Evolutionary conservation across 2,329 filamentous ascomycete species (phyloP), one percentile per base, ranked within the genome.

Genomic region (Phyllosticta paracitricarpa): DNA sequence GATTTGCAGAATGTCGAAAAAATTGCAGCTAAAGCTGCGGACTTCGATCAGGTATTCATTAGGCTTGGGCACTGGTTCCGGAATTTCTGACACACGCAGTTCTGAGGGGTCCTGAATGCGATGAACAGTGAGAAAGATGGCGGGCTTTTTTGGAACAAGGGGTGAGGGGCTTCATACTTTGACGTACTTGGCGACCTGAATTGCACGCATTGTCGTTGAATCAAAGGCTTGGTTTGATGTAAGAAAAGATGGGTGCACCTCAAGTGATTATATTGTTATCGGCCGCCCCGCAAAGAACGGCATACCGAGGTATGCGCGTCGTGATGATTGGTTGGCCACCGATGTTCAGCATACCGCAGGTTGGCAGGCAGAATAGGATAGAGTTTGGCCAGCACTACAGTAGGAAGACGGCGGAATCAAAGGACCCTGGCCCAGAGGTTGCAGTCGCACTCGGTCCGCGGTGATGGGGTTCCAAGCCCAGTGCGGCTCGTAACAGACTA

Each of bases 1-100:
- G 70, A 97, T 91, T 72, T 97, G 93, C 60, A 97, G 84, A 62
- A 96, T 88, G 73, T 97, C 93, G 79, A 97, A 97, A 82, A 97
- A 97, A 78, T 97, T 97, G 69, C 90, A 89, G 22, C 91, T 93
- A 0, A 89, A 83, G 55, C 93, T 90, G 75, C 91, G 89, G 69
- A 97, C 89, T 70, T 86, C 83, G 72, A 97, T 89, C 65, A 95
- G 81, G 73, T 97, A 97, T 77, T 96, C 85, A 70, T 89, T 79
- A 33, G 84, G 75, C 8, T 81, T 79, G 1, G 91, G 89, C 1
- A 78, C 77, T 0, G 91, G 92, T 59, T 91, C 89, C 19, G 91
- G 85, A 14, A 96, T 82, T 24, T 84, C 81, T n/a, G 40, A 6
- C 66, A 96, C 88, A 64, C 79, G 82, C 73, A 97, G 89, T 70